Evolutionary conservation across 2,329 filamentous ascomycete species (phyloP).

Genomic region (Septoria petroselini): DNA sequence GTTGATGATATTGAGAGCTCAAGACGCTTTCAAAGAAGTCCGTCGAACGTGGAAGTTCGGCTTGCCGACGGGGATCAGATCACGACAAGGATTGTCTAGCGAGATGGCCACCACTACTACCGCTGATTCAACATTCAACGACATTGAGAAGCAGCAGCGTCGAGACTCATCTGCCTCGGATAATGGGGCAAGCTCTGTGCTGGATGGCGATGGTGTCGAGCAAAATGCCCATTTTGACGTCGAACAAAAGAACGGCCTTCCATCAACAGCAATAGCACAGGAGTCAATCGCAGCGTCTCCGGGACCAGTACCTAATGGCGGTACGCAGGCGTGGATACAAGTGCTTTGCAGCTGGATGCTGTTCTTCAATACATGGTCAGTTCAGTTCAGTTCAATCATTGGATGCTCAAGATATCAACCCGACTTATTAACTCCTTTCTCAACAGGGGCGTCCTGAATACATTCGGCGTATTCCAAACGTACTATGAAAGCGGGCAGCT

Average conservation of each 20-base stretch:
- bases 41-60: too few relatives aligned
- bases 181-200: not conserved
- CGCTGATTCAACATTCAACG: too few relatives aligned
- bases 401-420: too few relatives aligned
- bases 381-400: too few relatives aligned
- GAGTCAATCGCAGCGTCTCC: not conserved
- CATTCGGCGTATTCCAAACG: conserved; percentile 49
- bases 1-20: too few relatives aligned
- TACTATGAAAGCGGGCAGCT: conserved; percentile 48
- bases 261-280: not conserved
- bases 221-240: not conserved
- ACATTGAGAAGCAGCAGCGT: not conserved
- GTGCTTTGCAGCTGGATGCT: conserved; percentile 47
- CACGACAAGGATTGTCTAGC: too few relatives aligned
- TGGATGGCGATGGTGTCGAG: not conserved
- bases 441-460: conserved; percentile 44
- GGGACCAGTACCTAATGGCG: conserved; percentile 39
- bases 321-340: conserved; percentile 47
- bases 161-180: not conserved
- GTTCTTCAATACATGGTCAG: conserved; percentile 50
- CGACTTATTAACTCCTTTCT: too few relatives aligned
- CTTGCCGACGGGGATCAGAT: too few relatives aligned
- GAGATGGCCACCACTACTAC: too few relatives aligned
- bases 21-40: too few relatives aligned
- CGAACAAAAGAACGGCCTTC: not conserved